These are phyloP conservation scores for Fonsecaea pedrosoi DNA, from an alignment of 2,329 filamentous ascomycete species.

Conservation along the genomic window DNA sequence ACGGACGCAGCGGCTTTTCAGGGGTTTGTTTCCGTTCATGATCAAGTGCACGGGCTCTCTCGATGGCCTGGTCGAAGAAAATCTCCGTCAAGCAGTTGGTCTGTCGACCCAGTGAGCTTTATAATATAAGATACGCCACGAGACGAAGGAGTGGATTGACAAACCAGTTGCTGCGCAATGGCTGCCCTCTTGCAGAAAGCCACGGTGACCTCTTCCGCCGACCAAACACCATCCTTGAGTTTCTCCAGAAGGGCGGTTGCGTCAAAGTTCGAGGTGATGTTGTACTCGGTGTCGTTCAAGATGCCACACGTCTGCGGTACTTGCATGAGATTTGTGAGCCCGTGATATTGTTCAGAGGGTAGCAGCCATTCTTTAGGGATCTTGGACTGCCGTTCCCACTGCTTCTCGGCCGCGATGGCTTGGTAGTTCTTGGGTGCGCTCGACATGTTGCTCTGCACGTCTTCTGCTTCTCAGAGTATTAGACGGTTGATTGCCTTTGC, in stretches of 20 bases:
- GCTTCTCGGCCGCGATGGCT: conserved; percentile 29
- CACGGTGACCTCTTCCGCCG: conserved; percentile 44
- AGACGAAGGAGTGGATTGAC: conserved; percentile 52
- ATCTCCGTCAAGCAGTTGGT: conserved; percentile 50
- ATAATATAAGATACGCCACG: neutral
- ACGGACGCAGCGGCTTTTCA: conserved; percentile 51
- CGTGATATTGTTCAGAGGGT: conserved; percentile 19
- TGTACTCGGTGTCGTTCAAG: conserved; percentile 51
- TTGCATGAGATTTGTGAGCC: conserved; percentile 42
- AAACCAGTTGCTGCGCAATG: conserved; percentile 53
- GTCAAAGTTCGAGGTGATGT: conserved; percentile 58
- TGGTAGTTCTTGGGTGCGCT: conserved; percentile 15
- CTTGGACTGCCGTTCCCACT: conserved; percentile 26
- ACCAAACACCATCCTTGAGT: conserved; percentile 23
- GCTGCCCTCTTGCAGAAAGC: conserved; percentile 53
- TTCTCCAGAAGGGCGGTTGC: conserved; percentile 50
- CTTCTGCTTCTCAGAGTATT: neutral
- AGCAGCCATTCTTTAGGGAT: conserved; percentile 43
- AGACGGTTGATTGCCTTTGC: conserved; percentile 1
- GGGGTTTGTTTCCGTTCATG: conserved; percentile 41
- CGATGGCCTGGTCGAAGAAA: conserved; percentile 54
- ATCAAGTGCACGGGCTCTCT: conserved; percentile 67
- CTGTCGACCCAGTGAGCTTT: conserved; percentile 9
- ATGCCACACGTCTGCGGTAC: conserved; percentile 53
- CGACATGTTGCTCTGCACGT: neutral